These are phyloP conservation scores for Abortiporus biennis DNA, from an alignment of 1,284 basidiomycete genomes.

Conservation along the genomic window DNA sequence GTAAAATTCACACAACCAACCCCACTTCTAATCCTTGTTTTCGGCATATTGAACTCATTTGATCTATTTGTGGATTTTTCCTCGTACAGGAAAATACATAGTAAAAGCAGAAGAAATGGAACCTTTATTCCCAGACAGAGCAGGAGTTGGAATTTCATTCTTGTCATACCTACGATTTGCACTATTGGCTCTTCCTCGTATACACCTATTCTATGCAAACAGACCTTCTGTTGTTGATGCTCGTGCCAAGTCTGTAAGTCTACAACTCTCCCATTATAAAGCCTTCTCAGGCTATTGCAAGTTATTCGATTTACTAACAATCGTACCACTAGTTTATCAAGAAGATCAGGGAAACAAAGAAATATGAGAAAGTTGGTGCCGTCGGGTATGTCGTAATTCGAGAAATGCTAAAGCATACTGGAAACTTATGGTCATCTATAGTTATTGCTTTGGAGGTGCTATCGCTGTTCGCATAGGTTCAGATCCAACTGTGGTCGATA, in stretches of 20 bases:
- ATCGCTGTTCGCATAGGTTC: slow-evolving; percentile 35
- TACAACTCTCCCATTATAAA: no score
- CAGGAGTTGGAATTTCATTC: slow-evolving; percentile 31
- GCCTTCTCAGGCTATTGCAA: no score
- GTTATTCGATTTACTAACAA: no score
- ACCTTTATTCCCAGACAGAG: slow-evolving; percentile 30
- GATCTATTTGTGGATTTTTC: not conserved
- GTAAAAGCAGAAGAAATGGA: slow-evolving; percentile 29
- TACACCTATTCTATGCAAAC: slow-evolving; percentile 12
- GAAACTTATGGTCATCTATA: slow-evolving; percentile 11
- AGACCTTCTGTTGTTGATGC: slow-evolving; percentile 35
- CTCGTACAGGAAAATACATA: slow-evolving; percentile 33
- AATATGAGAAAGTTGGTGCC: slow-evolving; percentile 53
- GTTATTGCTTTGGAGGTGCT: slow-evolving; percentile 60
- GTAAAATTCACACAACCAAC: slow-evolving; percentile 24
- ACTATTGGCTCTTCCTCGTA: slow-evolving; percentile 23
- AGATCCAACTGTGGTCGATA: slow-evolving; percentile 36
- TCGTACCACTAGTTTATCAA: slow-evolving; percentile 37
- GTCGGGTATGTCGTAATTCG: slow-evolving; percentile 41
- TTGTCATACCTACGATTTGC: slow-evolving; percentile 27
- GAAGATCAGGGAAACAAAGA: slow-evolving; percentile 41
- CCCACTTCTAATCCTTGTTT: no score
- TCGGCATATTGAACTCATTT: not conserved
- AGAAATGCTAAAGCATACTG: not conserved
- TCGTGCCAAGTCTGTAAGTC: slow-evolving; percentile 26